These are phyloP conservation scores for Marsdenia floribunda DNA, from an alignment of 257 asterid genomes.

Conservation along the genomic window DNA sequence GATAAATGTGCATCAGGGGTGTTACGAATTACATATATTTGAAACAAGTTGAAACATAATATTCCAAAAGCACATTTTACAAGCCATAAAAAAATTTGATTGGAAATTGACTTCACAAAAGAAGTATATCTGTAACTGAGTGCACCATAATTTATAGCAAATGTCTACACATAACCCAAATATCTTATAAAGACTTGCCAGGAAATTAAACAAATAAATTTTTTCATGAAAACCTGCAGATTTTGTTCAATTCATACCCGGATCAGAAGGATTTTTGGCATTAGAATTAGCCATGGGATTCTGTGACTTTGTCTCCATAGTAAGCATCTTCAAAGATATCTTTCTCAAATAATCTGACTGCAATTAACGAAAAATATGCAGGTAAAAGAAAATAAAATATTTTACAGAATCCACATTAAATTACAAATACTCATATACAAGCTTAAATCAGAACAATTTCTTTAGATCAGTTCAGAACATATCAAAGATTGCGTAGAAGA, in stretches of 20 bases:
- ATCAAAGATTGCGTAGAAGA: slow-evolving; percentile 1
- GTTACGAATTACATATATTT: neutral
- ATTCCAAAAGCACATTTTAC: neutral
- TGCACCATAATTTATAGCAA: neutral
- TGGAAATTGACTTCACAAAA: neutral
- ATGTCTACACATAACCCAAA: neutral
- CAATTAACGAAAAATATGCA: slow-evolving; percentile 17
- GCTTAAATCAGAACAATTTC: neutral
- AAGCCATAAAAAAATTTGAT: neutral
- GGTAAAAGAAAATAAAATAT: neutral
- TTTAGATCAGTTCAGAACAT: neutral
- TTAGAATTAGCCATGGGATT: slow-evolving; percentile 47
- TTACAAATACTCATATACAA: neutral
- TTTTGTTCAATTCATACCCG: slow-evolving; percentile 39
- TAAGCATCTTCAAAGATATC: slow-evolving; percentile 80
- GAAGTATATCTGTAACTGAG: neutral
- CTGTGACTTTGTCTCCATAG: slow-evolving; percentile 77
- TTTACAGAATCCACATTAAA: neutral
- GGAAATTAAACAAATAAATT: neutral
- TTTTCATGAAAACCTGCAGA: neutral
- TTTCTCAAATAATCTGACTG: slow-evolving; percentile 83
- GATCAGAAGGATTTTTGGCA: slow-evolving; percentile 52
- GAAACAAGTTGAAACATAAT: neutral
- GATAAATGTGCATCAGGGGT: neutral
- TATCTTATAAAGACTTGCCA: neutral